Base-by-base conservation (phyloP, 306 rosid species). In the Glycine soja region DNA sequence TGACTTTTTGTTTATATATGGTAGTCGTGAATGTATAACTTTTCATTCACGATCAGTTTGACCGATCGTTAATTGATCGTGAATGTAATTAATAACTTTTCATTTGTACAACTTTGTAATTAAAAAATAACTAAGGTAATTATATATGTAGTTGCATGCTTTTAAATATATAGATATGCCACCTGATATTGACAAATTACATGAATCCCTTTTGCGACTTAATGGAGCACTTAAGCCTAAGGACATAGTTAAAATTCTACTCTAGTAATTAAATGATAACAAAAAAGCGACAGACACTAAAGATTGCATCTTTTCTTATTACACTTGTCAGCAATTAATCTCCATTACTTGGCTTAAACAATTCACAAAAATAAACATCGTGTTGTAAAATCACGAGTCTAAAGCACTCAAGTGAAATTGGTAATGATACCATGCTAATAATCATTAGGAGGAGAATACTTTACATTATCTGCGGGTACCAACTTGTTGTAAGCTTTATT, bases 391-490 rank as follows among this genome's bases (percentile, higher is more conserved):
- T 81, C 66, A 80, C 36, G 57, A 64, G 76, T 74, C 80, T 51
- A 76, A 77, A 62, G 90, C 90, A 87, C 86, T 84, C 63, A 82
- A 82, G 53, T 43, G 77, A 87, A 24, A 87, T 50, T 80, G 71
- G 66, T 58, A 80, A 76, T 57, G 80, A 71, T 66, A 72, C 70
- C 50, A 16, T 88, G 73, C 68, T 66, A 68, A 80, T 69, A 87
- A 84, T 87, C 64, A 87, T 84, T 68, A 74, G 84, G 3, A 80
- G 75, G 1, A 67, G 36, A 69, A 81, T 87, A 84, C 61, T 61
- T 45, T 81, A 87, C 82, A 81, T 87, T 84, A 87, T 87, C 87
- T 77, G 15, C 57, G 45, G 77, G 86, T 62, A 78, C 84, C 90
- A 87, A 87, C 90, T 81, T 87, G 87, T 73, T 34, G 47, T 32